Conservation (phyloP, 169 alveolate genomes). For the Plasmodium billcollinsi region DNA sequence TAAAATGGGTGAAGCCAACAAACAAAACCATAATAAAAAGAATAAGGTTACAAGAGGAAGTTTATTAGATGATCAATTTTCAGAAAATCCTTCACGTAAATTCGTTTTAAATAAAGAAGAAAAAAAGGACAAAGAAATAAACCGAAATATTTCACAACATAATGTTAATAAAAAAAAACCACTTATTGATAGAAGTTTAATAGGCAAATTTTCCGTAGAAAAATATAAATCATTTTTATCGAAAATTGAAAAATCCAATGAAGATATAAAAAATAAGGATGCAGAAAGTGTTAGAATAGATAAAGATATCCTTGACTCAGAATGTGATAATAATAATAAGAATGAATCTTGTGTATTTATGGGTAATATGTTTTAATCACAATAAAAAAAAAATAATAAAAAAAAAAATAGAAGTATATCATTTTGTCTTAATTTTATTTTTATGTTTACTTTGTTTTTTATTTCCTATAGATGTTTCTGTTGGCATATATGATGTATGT, state of each 20-base stretch:
- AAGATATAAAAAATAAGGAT: constrained; percentile 56
- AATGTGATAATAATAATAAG: constrained; percentile 28
- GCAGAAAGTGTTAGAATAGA: constrained; percentile 49
- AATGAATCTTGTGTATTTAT: constrained; percentile 42
- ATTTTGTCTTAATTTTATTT: background rate
- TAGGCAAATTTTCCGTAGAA: constrained; percentile 21
- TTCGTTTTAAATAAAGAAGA: constrained; percentile 28
- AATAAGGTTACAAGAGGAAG: constrained; percentile 25
- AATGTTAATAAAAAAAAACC: constrained; percentile 42
- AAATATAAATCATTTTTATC: constrained; percentile 44
- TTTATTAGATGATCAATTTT: constrained; percentile 72
- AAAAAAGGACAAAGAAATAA: background rate
- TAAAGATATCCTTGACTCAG: constrained; percentile 44
- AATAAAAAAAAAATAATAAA: background rate
- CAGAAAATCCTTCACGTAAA: constrained; percentile 17
- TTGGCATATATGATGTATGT: constrained; percentile 69
- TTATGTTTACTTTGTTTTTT: constrained; percentile 19
- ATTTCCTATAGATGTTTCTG: constrained; percentile 57
- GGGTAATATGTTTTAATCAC: constrained; percentile 21
- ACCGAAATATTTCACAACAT: constrained; percentile 6
- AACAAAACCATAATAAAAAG: constrained; percentile 13
- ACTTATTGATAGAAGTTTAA: constrained; percentile 40
- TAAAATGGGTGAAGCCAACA: constrained; percentile 31
- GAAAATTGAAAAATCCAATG: constrained; percentile 66
- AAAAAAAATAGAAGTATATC: too few species aligned